These are phyloP conservation scores for Diaporthe vexans DNA, from an alignment of 2,329 filamentous ascomycete species.

Conservation along the genomic window DNA sequence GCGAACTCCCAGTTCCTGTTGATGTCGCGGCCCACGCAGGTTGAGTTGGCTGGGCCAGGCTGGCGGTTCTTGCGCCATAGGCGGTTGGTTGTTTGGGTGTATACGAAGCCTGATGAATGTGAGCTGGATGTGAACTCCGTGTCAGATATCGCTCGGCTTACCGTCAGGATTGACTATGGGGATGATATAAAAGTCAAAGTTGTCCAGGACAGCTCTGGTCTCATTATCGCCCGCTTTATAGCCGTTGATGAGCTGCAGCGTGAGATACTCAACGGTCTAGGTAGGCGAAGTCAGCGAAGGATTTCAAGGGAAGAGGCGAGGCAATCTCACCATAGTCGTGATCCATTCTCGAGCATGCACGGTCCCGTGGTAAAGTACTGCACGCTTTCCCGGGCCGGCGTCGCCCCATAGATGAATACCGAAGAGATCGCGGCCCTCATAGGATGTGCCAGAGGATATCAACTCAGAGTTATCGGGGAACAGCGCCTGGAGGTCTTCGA, in stretches of 20 bases:
- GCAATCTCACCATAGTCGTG: constrained; percentile 65
- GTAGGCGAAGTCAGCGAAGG: constrained; percentile 49
- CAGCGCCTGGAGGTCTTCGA: neutral
- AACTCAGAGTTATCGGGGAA: constrained; percentile 14
- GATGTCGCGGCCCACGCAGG: constrained; percentile 64
- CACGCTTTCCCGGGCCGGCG: constrained; percentile 11
- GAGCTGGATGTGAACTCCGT: neutral
- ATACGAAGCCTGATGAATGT: constrained; percentile 64
- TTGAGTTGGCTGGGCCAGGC: constrained; percentile 47
- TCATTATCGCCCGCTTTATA: constrained; percentile 16
- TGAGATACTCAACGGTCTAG: constrained; percentile 11
- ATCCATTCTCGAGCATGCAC: constrained; percentile 75
- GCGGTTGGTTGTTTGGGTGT: constrained; percentile 67
- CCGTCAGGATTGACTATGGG: constrained; percentile 74
- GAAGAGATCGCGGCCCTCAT: constrained; percentile 18
- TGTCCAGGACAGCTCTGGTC: constrained; percentile 60
- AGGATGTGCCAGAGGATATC: constrained; percentile 8
- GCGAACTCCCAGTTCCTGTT: constrained; percentile 65
- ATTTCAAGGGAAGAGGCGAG: constrained; percentile 62
- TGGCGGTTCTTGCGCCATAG: constrained; percentile 74
- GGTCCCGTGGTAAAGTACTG: constrained; percentile 51
- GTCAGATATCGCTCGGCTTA: too few relatives aligned
- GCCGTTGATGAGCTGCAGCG: constrained; percentile 18
- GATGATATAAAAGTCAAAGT: constrained; percentile 76
- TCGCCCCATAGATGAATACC: constrained; percentile 15